Conservation (phyloP, 2,329 filamentous ascomycete genomes). For the Hymenoscyphus fraxineus region DNA sequence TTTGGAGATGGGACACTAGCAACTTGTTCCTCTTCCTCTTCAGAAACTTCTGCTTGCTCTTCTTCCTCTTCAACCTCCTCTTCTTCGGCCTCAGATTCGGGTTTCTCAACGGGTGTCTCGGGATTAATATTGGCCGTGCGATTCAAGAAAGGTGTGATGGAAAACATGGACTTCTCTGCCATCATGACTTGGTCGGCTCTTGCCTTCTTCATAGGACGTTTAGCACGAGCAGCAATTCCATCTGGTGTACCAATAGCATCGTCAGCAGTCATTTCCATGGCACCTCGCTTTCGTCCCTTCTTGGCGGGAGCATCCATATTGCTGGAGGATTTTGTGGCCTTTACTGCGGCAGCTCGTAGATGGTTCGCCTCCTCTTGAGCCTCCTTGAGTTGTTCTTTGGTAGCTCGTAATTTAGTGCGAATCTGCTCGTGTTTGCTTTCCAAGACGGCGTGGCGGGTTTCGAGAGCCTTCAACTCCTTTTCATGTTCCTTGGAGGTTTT, state of each 20-base stretch:
- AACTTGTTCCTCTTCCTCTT: slow-evolving; percentile 9
- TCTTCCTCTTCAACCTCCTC: slow-evolving; percentile 14
- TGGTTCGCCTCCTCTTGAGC: slow-evolving; percentile 46
- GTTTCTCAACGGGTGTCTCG: slow-evolving; percentile 30
- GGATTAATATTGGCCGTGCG: slow-evolving; percentile 59
- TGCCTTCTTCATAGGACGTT: slow-evolving; percentile 51
- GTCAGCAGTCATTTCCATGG: slow-evolving; percentile 41
- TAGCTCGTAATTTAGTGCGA: slow-evolving; percentile 48
- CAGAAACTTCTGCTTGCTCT: neutral
- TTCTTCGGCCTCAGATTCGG: slow-evolving; percentile 12
- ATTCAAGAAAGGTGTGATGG: slow-evolving; percentile 90
- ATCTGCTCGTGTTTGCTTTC: slow-evolving; percentile 65
- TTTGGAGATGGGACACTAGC: slow-evolving; percentile 8
- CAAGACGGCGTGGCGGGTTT: slow-evolving; percentile 59
- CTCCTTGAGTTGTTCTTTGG: slow-evolving; percentile 71
- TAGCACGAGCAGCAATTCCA: slow-evolving; percentile 41
- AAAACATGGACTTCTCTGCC: slow-evolving; percentile 88
- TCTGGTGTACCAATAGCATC: slow-evolving; percentile 50
- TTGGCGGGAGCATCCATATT: slow-evolving; percentile 26
- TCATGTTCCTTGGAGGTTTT: slow-evolving; percentile 29
- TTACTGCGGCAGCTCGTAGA: slow-evolving; percentile 32
- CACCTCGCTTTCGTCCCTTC: slow-evolving; percentile 41
- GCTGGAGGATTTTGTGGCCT: slow-evolving; percentile 11
- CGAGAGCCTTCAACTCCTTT: slow-evolving; percentile 46
- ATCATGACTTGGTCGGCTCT: slow-evolving; percentile 55